Evolutionary conservation across 2,329 filamentous ascomycete species (phyloP).

Genomic region (Neofusicoccum kwambonambiense): DNA sequence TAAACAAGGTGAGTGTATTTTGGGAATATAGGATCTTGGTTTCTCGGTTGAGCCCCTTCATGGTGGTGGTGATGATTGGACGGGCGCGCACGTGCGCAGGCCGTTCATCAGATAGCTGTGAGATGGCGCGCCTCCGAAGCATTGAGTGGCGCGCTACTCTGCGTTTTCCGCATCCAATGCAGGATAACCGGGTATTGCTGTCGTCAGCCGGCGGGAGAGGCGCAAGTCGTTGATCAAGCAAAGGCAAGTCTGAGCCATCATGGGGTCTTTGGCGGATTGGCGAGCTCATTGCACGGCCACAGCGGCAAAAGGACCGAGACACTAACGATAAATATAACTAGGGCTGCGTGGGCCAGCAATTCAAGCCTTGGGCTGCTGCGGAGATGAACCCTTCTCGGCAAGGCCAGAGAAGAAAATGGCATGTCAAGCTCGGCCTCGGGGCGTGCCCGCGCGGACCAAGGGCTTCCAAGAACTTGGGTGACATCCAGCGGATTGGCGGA

Average conservation of each 20-base stretch:
- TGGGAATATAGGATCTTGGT: background rate
- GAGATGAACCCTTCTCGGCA: conserved; percentile 17
- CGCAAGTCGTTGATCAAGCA: conserved; percentile 18
- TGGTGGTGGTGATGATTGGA: conserved; percentile 18
- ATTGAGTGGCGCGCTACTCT: background rate
- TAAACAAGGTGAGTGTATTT: conserved; percentile 29
- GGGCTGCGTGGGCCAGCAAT: background rate
- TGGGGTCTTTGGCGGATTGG: conserved; percentile 3
- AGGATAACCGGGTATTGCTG: conserved; percentile 14
- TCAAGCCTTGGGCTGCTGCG: conserved; percentile 11
- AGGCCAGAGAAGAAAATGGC: background rate
- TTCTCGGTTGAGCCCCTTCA: conserved; percentile 1
- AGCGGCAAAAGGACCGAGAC: conserved; percentile 10
- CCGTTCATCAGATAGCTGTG: conserved; percentile 15
- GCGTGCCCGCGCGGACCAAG: conserved; percentile 4
- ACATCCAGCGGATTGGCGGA: background rate
- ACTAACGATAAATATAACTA: conserved; percentile 15
- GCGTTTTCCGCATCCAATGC: conserved; percentile 5
- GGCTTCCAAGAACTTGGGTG: background rate
- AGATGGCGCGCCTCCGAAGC: background rate
- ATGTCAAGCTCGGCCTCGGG: background rate
- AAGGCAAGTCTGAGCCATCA: conserved; percentile 21
- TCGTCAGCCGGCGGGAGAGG: conserved; percentile 13
- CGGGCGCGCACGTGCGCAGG: background rate
- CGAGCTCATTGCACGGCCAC: conserved; percentile 4